Percentiles rank a stretch among this genome's conserved stretches.
These are phyloP conservation scores for Cadophora gregata DNA, from an alignment of 2,329 filamentous ascomycete species.

Conservation along the genomic window DNA sequence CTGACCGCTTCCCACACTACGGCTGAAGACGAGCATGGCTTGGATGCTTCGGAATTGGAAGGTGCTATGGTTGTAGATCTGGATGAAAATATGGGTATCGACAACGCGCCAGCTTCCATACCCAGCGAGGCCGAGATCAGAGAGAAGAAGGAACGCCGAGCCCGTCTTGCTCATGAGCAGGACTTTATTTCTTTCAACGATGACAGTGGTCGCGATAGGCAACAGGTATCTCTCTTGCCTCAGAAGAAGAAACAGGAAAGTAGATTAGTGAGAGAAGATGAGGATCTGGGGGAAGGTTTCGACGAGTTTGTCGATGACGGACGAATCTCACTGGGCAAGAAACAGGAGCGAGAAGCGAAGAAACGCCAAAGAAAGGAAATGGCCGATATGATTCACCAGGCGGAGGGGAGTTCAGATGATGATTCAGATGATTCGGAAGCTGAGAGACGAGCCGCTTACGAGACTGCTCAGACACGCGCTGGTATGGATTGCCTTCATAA, in stretches of 20 bases:
- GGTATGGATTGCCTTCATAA: conserved; percentile 77
- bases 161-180: conserved; percentile 77
- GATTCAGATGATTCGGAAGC: conserved; percentile 73
- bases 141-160: conserved; percentile 88
- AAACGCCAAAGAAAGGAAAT: conserved; percentile 76
- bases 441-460: conserved; percentile 80
- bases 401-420: conserved; percentile 69
- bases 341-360: conserved; percentile 76
- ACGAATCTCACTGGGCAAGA: conserved; percentile 76
- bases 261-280: conserved; percentile 82
- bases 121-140: conserved; percentile 84
- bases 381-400: conserved; percentile 80
- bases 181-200: conserved; percentile 71
- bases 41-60: conserved; percentile 66
- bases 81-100: conserved; percentile 27
- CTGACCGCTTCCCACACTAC: conserved; percentile 52
- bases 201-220: conserved; percentile 48
- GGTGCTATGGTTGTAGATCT: conserved; percentile 68
- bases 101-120: conserved; percentile 56
- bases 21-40: conserved; percentile 57
- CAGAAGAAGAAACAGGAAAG: conserved; percentile 71
- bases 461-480: conserved; percentile 82
- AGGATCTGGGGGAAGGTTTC: conserved; percentile 92
- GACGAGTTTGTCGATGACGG: conserved; percentile 91
- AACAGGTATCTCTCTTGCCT: conserved; percentile 49